Conservation (phyloP, 768 basidiomycete species). For the Psilocybe cyanescens region DNA sequence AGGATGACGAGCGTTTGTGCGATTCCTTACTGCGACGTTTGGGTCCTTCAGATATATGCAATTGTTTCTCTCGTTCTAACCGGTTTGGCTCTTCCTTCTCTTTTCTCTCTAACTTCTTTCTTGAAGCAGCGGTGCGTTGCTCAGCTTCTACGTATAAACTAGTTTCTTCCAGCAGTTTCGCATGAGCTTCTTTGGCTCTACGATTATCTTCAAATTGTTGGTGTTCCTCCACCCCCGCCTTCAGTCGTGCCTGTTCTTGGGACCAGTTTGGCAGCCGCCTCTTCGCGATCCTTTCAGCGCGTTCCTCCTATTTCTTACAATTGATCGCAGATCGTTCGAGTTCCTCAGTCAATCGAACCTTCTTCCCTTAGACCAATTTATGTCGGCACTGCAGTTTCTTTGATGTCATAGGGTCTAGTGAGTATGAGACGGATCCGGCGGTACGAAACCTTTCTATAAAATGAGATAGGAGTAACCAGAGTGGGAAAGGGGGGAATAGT, state of each 20-base stretch:
- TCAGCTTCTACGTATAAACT: slow-evolving; percentile 9
- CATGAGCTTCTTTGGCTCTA: slow-evolving; percentile 14
- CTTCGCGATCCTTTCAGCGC: slow-evolving; percentile 20
- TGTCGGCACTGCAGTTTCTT: slow-evolving; percentile 30
- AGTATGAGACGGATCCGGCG: slow-evolving; percentile 18
- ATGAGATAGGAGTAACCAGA: background rate
- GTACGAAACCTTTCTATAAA: slow-evolving; percentile 38
- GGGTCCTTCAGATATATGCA: background rate
- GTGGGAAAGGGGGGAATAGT: background rate
- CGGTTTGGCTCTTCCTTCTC: background rate
- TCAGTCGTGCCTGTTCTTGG: slow-evolving; percentile 15
- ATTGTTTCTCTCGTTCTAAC: background rate
- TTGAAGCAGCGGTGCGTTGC: slow-evolving; percentile 10
- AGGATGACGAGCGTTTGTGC: background rate
- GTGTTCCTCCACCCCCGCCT: slow-evolving; percentile 19
- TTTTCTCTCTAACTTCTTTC: slow-evolving; percentile 9
- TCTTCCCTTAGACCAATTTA: slow-evolving; percentile 26
- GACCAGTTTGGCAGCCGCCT: slow-evolving; percentile 12
- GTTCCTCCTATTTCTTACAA: slow-evolving; percentile 30
- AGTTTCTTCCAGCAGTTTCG: slow-evolving; percentile 14
- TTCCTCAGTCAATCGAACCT: slow-evolving; percentile 30
- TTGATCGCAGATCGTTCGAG: slow-evolving; percentile 32
- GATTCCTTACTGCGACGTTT: background rate
- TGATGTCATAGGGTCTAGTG: slow-evolving; percentile 14
- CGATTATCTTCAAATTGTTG: slow-evolving; percentile 12